These are phyloP conservation scores for Fusarium sp. DNA, from an alignment of 2,329 filamentous ascomycete species.

Conservation along the genomic window DNA sequence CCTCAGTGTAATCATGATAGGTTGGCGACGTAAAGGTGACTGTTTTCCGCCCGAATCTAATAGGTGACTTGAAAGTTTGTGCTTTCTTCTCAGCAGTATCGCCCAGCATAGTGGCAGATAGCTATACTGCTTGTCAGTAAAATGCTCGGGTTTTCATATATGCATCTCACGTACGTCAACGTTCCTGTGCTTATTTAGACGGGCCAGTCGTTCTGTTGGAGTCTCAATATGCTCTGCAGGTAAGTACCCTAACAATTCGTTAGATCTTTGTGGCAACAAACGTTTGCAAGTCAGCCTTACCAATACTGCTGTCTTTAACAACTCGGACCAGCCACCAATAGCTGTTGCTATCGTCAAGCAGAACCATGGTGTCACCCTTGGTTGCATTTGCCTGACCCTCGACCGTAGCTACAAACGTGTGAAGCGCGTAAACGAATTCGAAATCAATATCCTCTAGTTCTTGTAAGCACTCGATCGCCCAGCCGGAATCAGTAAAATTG, in stretches of 20 bases:
- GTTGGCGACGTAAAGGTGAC: constrained; percentile 88
- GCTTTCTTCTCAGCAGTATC: constrained; percentile 81
- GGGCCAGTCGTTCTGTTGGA: constrained; percentile 91
- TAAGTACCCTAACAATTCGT: constrained; percentile 78
- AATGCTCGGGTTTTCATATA: neutral
- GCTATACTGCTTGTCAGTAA: constrained; percentile 54
- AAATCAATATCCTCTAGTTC: constrained; percentile 99
- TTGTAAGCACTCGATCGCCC: constrained; percentile 88
- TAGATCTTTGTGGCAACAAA: constrained; percentile 14
- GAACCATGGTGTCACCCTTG: constrained; percentile 98
- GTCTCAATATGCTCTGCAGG: constrained; percentile 99
- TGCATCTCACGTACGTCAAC: constrained; percentile 79
- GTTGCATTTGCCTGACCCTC: constrained; percentile 98
- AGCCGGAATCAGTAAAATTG: constrained; percentile 78
- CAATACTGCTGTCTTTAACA: constrained; percentile 97
- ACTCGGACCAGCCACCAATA: constrained; percentile 99
- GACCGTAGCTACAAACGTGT: constrained; percentile 97
- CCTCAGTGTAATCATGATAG: constrained; percentile 88
- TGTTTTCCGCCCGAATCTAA: constrained; percentile 86
- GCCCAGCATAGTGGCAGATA: constrained; percentile 73
- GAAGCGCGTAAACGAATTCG: constrained; percentile 97
- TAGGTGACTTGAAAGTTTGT: constrained; percentile 81
- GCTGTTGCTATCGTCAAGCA: constrained; percentile 98
- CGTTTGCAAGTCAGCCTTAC: constrained; percentile 55
- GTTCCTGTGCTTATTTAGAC: constrained; percentile 97